Evolutionary conservation across 306 rosid genomes (phyloP).

Genomic region (Gynostemma pentaphyllum): DNA sequence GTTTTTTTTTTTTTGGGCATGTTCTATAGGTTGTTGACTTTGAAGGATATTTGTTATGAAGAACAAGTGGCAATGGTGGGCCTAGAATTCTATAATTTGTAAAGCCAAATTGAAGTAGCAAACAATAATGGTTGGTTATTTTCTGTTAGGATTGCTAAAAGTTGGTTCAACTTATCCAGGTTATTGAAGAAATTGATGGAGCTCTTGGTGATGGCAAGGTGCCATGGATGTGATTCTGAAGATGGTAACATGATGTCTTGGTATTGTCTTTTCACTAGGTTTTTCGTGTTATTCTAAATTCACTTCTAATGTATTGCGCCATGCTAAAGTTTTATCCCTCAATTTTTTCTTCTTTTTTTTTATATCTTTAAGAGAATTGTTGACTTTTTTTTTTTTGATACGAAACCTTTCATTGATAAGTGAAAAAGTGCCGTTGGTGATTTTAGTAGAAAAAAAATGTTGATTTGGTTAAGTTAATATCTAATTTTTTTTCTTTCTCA

Average conservation of each 20-base stretch:
- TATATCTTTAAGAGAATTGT: background rate
- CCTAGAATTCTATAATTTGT: background rate
- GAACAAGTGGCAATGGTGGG: no score
- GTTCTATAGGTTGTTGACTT: no score
- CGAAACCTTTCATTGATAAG: no score
- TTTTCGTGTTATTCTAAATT: background rate
- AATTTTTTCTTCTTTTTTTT: background rate
- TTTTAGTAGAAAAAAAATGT: background rate
- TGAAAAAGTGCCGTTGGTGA: no score
- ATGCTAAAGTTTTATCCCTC: no score
- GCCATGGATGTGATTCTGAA: slow-evolving; percentile 88
- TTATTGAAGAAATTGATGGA: slow-evolving; percentile 96
- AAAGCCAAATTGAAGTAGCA: background rate
- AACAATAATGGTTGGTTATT: background rate
- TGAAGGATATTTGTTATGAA: no score
- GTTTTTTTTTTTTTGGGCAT: background rate
- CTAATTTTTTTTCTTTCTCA: no score
- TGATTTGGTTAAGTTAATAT: no score
- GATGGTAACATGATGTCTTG: slow-evolving; percentile 50
- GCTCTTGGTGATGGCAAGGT: slow-evolving; percentile 90
- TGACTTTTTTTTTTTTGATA: no score
- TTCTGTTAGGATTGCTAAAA: background rate
- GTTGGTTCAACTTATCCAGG: slow-evolving; percentile 24
- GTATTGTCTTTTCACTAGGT: background rate
- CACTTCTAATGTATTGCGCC: background rate